These are phyloP conservation scores for Saturnispora silvae DNA, from an alignment of 805 yeast genomes.

Conservation along the genomic window DNA sequence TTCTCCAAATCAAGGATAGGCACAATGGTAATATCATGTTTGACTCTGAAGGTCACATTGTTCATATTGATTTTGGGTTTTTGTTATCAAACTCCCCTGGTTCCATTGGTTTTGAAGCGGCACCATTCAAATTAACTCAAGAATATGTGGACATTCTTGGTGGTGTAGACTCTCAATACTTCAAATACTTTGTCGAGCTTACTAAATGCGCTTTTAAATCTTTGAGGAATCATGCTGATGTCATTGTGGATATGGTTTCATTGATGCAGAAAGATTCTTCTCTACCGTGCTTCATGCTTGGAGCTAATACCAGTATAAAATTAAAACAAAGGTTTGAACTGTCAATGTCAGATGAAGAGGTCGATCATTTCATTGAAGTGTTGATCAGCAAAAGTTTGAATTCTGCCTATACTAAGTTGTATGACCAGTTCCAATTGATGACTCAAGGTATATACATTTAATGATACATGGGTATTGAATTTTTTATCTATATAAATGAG, in stretches of 20 bases:
- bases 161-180: slow-evolving; percentile 57
- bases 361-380: slow-evolving; percentile 68
- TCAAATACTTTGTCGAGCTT: slow-evolving; percentile 46
- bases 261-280: slow-evolving; percentile 87
- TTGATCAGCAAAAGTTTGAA: slow-evolving; percentile 77
- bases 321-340: slow-evolving; percentile 75
- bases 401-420: slow-evolving; percentile 80
- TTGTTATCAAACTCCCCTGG: slow-evolving; percentile 92
- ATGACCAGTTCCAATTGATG: slow-evolving; percentile 88
- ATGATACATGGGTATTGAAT: no score
- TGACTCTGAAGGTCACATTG: slow-evolving; percentile 89
- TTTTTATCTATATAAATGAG: no score
- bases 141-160: slow-evolving; percentile 88
- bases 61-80: slow-evolving; percentile 94
- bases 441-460: slow-evolving; percentile 90
- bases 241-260: slow-evolving; percentile 73
- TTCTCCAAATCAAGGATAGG: slow-evolving; percentile 88
- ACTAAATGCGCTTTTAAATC: slow-evolving; percentile 68
- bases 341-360: slow-evolving; percentile 60
- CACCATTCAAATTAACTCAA: slow-evolving; percentile 85
- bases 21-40: slow-evolving; percentile 97
- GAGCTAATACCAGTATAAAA: slow-evolving; percentile 70
- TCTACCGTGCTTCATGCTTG: slow-evolving; percentile 86
- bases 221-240: slow-evolving; percentile 62
- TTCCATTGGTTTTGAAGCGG: slow-evolving; percentile 93